These are phyloP conservation scores for Punctularia strigosozonata DNA, from an alignment of 768 basidiomycete genomes.

Conservation along the genomic window DNA sequence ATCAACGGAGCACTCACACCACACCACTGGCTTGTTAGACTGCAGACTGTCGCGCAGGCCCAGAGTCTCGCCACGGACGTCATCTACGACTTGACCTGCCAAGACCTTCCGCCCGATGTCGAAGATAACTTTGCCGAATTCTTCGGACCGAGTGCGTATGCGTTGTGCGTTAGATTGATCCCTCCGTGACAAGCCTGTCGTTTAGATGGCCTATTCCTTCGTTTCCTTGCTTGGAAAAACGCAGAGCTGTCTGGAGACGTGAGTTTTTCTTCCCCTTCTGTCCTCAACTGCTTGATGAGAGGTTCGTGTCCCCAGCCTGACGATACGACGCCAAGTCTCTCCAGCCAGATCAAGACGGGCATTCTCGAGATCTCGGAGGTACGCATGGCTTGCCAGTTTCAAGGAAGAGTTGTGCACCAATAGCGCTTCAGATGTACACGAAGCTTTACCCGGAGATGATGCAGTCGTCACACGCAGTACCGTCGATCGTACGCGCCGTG, in stretches of 20 bases:
- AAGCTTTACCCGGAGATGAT: slow-evolving; percentile 77
- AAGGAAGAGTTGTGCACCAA: background rate
- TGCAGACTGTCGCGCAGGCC: slow-evolving; percentile 51
- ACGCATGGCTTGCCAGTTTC: slow-evolving; percentile 11
- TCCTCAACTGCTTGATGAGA: background rate
- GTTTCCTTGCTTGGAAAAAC: slow-evolving; percentile 74
- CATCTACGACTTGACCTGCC: slow-evolving; percentile 89
- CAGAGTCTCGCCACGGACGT: slow-evolving; percentile 76
- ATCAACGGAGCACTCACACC: too few species aligned
- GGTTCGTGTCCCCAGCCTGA: slow-evolving; percentile 41
- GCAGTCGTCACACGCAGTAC: slow-evolving; percentile 47
- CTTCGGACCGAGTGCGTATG: slow-evolving; percentile 56
- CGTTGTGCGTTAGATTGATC: too few species aligned
- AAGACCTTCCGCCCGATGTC: slow-evolving; percentile 89
- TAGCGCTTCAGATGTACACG: slow-evolving; percentile 48
- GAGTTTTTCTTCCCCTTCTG: slow-evolving; percentile 15
- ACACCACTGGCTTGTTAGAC: too few species aligned
- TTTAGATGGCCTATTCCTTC: slow-evolving; percentile 71
- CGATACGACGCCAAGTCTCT: slow-evolving; percentile 70
- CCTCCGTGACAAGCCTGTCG: too few species aligned
- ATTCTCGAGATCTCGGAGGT: slow-evolving; percentile 91
- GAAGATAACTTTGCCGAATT: slow-evolving; percentile 82
- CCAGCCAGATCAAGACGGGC: slow-evolving; percentile 81
- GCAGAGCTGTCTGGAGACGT: slow-evolving; percentile 59
- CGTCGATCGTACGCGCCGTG: slow-evolving; percentile 74